Percentiles rank a stretch among this genome's conserved stretches.
These are phyloP conservation scores for Mollisiaceae sp. DNA, from an alignment of 2,329 filamentous ascomycete genomes.

Conservation along the genomic window DNA sequence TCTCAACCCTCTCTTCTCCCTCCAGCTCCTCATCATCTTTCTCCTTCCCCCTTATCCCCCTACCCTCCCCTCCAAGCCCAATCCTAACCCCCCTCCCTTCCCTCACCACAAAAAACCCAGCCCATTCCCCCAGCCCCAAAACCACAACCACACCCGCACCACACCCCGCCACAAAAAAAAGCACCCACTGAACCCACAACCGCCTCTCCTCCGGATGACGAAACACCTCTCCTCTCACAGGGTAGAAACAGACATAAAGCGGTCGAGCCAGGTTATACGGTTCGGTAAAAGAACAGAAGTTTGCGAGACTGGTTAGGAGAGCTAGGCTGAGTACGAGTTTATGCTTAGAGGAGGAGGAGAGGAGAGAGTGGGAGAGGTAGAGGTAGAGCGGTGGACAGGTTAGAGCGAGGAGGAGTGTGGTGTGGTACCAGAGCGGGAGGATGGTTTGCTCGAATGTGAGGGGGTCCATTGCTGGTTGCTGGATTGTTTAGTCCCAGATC, in stretches of 20 bases:
- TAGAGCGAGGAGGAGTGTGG: not conserved
- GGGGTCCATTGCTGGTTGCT: not conserved
- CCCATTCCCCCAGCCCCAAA: not conserved
- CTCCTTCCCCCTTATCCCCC: not conserved
- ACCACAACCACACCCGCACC: not conserved
- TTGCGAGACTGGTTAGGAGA: not conserved
- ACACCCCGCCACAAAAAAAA: not conserved
- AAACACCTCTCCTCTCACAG: not conserved
- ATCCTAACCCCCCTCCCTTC: not conserved
- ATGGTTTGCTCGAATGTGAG: not conserved
- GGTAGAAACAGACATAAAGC: slow-evolving; percentile 6
- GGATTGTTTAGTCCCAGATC: no score
- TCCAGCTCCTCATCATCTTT: not conserved
- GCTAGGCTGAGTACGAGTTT: not conserved
- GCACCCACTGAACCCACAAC: slow-evolving; percentile 3
- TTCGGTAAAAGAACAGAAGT: slow-evolving; percentile 1
- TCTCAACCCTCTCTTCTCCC: not conserved
- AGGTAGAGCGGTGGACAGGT: not conserved
- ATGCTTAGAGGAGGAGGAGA: not conserved
- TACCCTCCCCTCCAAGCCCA: not conserved
- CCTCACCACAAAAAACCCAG: not conserved
- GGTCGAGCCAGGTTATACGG: slow-evolving; percentile 4
- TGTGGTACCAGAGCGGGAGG: not conserved
- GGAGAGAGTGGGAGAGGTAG: not conserved
- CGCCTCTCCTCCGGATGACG: slow-evolving; percentile 6